These are phyloP conservation scores for Alectoria sarmentosa DNA, from an alignment of 495 filamentous ascomycete genomes.

Conservation along the genomic window DNA sequence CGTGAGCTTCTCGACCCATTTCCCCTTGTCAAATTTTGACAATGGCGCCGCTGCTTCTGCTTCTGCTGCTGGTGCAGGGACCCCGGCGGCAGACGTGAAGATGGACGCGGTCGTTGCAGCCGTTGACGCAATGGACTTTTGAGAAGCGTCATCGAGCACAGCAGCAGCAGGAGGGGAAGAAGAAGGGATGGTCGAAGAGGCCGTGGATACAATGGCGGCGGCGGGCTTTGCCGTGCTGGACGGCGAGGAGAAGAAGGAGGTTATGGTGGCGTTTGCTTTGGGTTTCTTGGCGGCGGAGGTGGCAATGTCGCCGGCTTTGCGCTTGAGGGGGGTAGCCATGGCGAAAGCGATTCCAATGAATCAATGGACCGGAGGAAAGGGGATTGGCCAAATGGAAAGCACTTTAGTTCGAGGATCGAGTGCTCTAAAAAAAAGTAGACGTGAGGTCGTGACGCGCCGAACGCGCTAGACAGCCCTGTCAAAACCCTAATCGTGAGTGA, in stretches of 20 bases:
- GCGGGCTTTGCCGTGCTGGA: conserved; percentile 24
- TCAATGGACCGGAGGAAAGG: background rate
- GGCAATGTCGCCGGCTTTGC: conserved; percentile 52
- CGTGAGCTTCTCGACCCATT: conserved; percentile 74
- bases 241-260: conserved; percentile 53
- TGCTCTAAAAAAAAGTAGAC: no score
- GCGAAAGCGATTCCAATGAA: background rate
- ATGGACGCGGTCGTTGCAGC: conserved; percentile 40
- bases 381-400: background rate
- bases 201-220: conserved; percentile 9
- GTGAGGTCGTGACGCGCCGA: conserved; percentile 1
- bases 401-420: background rate
- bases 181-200: conserved; percentile 15
- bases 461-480: conserved; percentile 4
- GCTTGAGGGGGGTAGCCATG: conserved; percentile 47
- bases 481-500: background rate
- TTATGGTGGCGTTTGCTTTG: conserved; percentile 58
- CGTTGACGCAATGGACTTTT: conserved; percentile 38
- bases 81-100: conserved; percentile 28
- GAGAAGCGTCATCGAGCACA: conserved; percentile 2
- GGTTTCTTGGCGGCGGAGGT: conserved; percentile 58
- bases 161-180: conserved; percentile 16
- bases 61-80: conserved; percentile 20
- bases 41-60: conserved; percentile 32
- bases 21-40: conserved; percentile 73